Evolutionary conservation across 1,139 yeast genomes (phyloP), one percentile per base, ranked within the genome.

Genomic region (Chernovozyma aurita): DNA sequence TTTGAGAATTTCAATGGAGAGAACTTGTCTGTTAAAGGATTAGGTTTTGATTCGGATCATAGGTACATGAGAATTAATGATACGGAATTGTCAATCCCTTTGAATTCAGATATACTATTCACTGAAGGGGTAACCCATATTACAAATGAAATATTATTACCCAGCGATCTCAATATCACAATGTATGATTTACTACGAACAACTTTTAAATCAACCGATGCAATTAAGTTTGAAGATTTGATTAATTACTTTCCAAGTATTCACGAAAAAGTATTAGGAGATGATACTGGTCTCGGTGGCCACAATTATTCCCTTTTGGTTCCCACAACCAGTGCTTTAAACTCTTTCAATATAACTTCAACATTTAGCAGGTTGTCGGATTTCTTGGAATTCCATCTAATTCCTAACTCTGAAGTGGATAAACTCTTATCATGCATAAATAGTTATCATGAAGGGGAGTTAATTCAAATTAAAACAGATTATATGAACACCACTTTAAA

Each of bases 71-170:
- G 17, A 28, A 61, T 47, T 39, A 63, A 66, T 43, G 45, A 48
- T 27, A 59, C 69, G 2, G 35, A 41, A 6, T 34, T 67, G 11
- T 42, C 57, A 11, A 39, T 69, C 2, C 65, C 68, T 0, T 65
- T 69, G 34, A 71, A 77, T 41, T 65, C 78, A 2, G 97, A 92
- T 53, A 70, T 87, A 7, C 55, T 92, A 14, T 90, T 85, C 54
- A 79, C 76, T 42, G 82, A 84, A 51, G 98, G 97, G 1, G 96
- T 90, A 0, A 76, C 86, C 2, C 97, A 88, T 53, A 78, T 90
- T 2, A 63, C 85, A 4, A 62, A 70, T 31, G 57, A 70, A 9
- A 65, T 86, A 0, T 52, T 76, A 2, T 59, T 87, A 8, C 95
- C 97, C 0, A 56, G 61, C 0, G 57, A 63, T 24, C 59, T 90